Base-by-base conservation (phyloP, 371 early-diverging fungal species). In the Mortierella sp. region DNA sequence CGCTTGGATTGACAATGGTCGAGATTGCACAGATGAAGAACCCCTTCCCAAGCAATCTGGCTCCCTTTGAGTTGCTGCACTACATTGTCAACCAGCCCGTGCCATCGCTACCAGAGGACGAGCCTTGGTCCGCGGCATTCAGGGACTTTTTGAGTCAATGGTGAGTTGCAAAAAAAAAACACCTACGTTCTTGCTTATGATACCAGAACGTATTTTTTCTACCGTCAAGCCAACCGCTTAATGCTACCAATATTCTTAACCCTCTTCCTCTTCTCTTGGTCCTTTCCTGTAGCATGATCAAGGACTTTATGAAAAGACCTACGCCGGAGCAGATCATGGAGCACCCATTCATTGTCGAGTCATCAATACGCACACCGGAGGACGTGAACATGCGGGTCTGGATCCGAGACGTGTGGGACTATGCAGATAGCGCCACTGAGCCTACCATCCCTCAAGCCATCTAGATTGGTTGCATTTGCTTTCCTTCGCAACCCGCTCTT, bases 1-100 rank as follows among this genome's bases (percentile, higher is more conserved):
- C 96, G 16, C 89, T 99, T 43, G 98, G 98, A 0, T 88, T 98
- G 76, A 96, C 98, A 3, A 90, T 99, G 69, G 93, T 98, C 69
- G 99, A 99, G 88, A 92, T 98, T 14, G 98, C 98, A 9, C 92
- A 96, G 80, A 96, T 95, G 74, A 91, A 93, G 83, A 97, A 97
- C 87, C 98, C 99, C 21, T 96, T 95, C 74, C 95, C 95, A 61
- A 93, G 94, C 21, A 93, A 89, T 69, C 86, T 96, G 72, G 92
- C 97, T 1, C 93, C 96, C 9, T 95, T 99, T 82, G 99, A 98
- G 84, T 89, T 99, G 44, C 87, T 98, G 64, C 95, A 97, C 76
- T 96, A 94, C 83, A 98, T 99, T 74, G 96, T 96, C 16, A 93
- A 95, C 76, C 96, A 96, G 87, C 96, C 96, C 0, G 92, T 95